These are phyloP conservation scores for Skeletonema menzelii DNA, from an alignment of 108 stramenopile genomes.

Conservation along the genomic window DNA sequence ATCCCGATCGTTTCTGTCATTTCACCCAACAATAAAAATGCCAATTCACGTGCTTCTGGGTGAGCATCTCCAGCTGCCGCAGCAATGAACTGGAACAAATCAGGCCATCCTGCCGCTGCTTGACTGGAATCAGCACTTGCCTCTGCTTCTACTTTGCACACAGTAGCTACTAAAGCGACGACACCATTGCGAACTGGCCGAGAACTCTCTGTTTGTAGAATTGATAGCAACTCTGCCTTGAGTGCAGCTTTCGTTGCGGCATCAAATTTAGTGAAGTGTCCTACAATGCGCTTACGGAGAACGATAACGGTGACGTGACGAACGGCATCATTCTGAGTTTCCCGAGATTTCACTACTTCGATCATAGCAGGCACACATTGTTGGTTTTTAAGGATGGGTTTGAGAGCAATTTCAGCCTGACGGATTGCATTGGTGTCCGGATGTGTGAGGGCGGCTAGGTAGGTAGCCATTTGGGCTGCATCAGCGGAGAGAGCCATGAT, in stretches of 20 bases:
- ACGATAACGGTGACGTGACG: conserved; percentile 92
- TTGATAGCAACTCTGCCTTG: conserved; percentile 68
- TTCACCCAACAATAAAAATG: conserved; percentile 89
- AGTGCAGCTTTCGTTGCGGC: conserved; percentile 52
- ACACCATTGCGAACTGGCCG: conserved; percentile 82
- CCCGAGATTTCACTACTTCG: conserved; percentile 58
- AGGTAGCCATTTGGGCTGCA: conserved; percentile 48
- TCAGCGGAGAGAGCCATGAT: conserved; percentile 49
- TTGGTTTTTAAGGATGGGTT: conserved; percentile 82
- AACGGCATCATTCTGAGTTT: conserved; percentile 64
- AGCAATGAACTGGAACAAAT: conserved; percentile 81
- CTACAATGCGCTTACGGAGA: conserved; percentile 84
- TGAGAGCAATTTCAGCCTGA: conserved; percentile 84
- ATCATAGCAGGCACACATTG: conserved; percentile 81
- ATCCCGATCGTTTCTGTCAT: conserved; percentile 92
- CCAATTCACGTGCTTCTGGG: conserved; percentile 89
- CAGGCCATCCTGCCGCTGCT: conserved; percentile 73
- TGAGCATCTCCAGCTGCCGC: conserved; percentile 54
- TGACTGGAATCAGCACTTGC: conserved; percentile 37
- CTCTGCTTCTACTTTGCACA: conserved; percentile 66
- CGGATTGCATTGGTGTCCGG: conserved; percentile 91
- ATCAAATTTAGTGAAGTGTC: conserved; percentile 82
- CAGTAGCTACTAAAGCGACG: conserved; percentile 74
- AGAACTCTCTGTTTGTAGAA: conserved; percentile 78
- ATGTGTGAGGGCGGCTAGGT: conserved; percentile 78